A percentile compares a stretch with the other conserved stretches of the same genome.
These are phyloP conservation scores for Penstemon eatonii DNA, from an alignment of 257 asterid species.

Conservation along the genomic window DNA sequence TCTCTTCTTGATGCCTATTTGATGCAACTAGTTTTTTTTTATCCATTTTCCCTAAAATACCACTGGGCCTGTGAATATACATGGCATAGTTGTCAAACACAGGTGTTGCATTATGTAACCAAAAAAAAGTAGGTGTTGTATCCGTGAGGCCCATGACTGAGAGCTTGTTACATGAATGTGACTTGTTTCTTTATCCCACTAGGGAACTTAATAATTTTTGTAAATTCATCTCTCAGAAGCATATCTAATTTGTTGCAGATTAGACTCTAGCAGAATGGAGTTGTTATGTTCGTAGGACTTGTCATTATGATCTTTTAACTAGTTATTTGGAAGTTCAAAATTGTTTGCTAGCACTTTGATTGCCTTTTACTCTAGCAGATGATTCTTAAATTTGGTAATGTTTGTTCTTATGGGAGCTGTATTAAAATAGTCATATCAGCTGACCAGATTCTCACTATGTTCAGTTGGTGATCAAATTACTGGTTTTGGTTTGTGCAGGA, in stretches of 20 bases:
- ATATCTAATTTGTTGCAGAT: conserved; percentile 14
- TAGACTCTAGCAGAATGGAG: background rate
- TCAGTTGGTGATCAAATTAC: conserved; percentile 13
- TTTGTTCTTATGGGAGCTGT: background rate
- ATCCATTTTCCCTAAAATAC: background rate
- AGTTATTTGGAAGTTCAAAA: background rate
- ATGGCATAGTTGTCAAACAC: background rate
- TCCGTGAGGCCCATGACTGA: background rate
- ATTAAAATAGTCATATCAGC: background rate
- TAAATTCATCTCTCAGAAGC: no score
- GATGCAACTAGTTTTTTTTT: background rate
- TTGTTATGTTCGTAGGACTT: background rate
- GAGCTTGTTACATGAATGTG: background rate
- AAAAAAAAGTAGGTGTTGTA: no score
- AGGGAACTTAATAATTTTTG: background rate
- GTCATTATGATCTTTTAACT: background rate
- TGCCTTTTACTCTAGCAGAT: conserved; percentile 13
- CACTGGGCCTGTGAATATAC: background rate
- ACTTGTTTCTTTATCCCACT: background rate
- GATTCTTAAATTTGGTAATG: background rate
- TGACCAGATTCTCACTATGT: background rate
- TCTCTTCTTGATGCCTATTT: background rate
- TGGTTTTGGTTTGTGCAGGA: conserved; percentile 42
- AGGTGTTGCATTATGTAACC: background rate
- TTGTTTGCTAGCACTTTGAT: background rate